phyloP scores from a whole-genome alignment of 208 protist genomes.

The Leptomonas pyrrhocoris region DNA sequence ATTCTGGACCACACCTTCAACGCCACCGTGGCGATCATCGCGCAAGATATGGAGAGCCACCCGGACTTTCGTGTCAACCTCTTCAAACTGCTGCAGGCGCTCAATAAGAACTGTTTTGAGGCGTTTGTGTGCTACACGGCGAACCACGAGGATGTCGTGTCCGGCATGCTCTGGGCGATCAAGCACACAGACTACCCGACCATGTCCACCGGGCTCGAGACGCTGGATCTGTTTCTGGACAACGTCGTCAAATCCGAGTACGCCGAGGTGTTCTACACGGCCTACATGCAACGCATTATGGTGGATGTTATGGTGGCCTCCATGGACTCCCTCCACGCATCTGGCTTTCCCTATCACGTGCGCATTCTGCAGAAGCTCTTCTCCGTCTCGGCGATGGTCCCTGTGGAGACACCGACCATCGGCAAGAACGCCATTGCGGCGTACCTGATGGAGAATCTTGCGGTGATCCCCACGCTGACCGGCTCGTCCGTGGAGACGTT shows the following conservation, averaged over 20 bases:
- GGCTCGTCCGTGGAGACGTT: slow-evolving; percentile 51
- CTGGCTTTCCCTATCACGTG: slow-evolving; percentile 77
- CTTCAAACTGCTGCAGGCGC: slow-evolving; percentile 95
- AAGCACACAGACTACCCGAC: slow-evolving; percentile 97
- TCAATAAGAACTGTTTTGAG: slow-evolving; percentile 95
- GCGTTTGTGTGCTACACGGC: slow-evolving; percentile 79
- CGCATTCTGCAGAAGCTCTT: slow-evolving; percentile 82
- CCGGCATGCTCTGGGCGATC: slow-evolving; percentile 97
- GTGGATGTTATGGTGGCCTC: slow-evolving; percentile 81
- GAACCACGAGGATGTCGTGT: slow-evolving; percentile 87
- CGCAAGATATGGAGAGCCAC: slow-evolving; percentile 95
- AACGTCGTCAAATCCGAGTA: slow-evolving; percentile 65
- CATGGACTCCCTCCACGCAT: slow-evolving; percentile 84
- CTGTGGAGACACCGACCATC: slow-evolving; percentile 46
- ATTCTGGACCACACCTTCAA: slow-evolving; percentile 98
- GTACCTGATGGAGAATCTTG: slow-evolving; percentile 67
- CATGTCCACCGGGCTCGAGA: slow-evolving; percentile 91
- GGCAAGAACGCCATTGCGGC: slow-evolving; percentile 54
- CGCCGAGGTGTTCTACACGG: slow-evolving; percentile 69
- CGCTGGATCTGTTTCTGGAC: slow-evolving; percentile 92
- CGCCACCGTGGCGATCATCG: slow-evolving; percentile 98
- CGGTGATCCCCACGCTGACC: slow-evolving; percentile 71
- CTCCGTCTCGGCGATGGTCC: slow-evolving; percentile 61
- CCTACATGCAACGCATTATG: slow-evolving; percentile 83
- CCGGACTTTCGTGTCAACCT: slow-evolving; percentile 98